Evolutionary conservation across 306 rosid genomes (phyloP).

Genomic region (Lupinus albus): DNA sequence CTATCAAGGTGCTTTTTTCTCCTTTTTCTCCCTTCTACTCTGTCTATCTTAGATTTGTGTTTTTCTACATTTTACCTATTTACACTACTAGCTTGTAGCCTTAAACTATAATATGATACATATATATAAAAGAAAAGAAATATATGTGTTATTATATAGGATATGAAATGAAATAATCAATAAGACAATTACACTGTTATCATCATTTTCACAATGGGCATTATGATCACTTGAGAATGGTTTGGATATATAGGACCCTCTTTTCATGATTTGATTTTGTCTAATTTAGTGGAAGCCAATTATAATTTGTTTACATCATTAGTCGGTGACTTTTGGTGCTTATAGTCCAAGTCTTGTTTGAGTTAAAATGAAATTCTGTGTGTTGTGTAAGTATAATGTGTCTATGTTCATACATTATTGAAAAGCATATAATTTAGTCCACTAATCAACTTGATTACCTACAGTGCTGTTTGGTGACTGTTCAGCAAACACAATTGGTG

Average conservation of each 20-base stretch:
- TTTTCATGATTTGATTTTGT: conserved; percentile 29
- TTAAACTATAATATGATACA: not conserved
- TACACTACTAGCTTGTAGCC: conserved; percentile 40
- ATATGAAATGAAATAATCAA: conserved; percentile 36
- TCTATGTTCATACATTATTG: not conserved
- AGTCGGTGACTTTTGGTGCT: conserved; percentile 43
- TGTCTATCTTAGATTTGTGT: conserved; percentile 25
- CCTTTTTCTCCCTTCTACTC: conserved; percentile 17
- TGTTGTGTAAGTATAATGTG: no score
- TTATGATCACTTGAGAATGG: conserved; percentile 36
- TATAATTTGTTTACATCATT: conserved; percentile 38
- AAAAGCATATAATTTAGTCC: conserved; percentile 12
- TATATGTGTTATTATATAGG: not conserved
- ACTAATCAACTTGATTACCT: conserved; percentile 31
- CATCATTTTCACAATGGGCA: conserved; percentile 44
- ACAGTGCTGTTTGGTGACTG: not conserved
- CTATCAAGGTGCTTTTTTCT: conserved; percentile 61
- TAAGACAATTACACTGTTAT: conserved; percentile 44
- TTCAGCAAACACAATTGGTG: not conserved
- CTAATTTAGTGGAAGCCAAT: conserved; percentile 38
- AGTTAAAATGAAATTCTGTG: conserved; percentile 9
- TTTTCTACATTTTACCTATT: conserved; percentile 10
- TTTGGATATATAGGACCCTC: conserved; percentile 29
- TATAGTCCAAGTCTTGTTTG: conserved; percentile 29
- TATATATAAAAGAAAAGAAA: not conserved